These are phyloP conservation scores for Hyaloscypha finlandica DNA, from an alignment of 495 filamentous ascomycete genomes.

Conservation along the genomic window DNA sequence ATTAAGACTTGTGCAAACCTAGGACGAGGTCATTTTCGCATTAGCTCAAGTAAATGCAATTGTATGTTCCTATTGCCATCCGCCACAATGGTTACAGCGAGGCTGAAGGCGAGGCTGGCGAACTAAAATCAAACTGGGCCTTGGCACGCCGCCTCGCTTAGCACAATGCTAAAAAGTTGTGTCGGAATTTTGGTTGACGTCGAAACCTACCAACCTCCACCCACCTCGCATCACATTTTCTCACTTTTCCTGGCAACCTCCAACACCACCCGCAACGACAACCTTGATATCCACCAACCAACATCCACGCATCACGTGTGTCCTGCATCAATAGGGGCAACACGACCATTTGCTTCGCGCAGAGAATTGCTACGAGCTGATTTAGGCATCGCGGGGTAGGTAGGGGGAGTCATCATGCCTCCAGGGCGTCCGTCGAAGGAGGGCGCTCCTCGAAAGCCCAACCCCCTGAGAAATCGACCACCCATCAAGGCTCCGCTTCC, in stretches of 20 bases:
- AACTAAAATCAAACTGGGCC: neutral
- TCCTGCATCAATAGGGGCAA: constrained; percentile 4
- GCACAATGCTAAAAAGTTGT: neutral
- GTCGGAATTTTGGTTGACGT: neutral
- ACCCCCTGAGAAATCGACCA: constrained; percentile 21
- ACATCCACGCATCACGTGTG: constrained; percentile 18
- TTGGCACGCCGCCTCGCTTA: constrained; percentile 4
- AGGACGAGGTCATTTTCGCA: too few relatives aligned
- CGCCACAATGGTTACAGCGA: neutral
- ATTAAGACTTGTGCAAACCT: too few relatives aligned
- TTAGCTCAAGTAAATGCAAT: neutral
- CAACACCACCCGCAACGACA: constrained; percentile 17
- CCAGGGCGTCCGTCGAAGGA: neutral
- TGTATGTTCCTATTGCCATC: neutral
- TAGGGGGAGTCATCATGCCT: constrained; percentile 2
- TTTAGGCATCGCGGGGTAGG: constrained; percentile 19
- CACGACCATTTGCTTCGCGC: neutral
- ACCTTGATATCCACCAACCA: neutral
- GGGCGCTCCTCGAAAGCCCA: constrained; percentile 3
- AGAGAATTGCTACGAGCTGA: neutral
- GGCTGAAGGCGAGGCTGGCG: neutral
- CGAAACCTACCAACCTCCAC: neutral
- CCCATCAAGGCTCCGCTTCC: constrained; percentile 26
- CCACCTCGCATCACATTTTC: neutral
- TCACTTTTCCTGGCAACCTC: constrained; percentile 4